phyloP scores from a whole-genome alignment of 2,329 filamentous ascomycete species.

The Rutstroemia sp. region DNA sequence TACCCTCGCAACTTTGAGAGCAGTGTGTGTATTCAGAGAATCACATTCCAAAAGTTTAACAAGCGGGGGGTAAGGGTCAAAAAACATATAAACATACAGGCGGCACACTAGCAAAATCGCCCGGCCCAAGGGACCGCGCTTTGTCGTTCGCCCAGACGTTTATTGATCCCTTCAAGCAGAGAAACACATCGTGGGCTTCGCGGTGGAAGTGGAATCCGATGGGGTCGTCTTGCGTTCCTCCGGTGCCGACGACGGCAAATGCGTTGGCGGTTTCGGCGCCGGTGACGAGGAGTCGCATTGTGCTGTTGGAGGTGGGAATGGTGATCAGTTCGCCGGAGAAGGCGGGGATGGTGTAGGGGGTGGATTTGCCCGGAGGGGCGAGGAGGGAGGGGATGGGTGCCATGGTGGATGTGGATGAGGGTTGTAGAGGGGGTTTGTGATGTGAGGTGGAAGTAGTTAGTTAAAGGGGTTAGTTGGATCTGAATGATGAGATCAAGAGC shows the following conservation, averaged over 20 bases:
- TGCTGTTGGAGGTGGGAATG: slow-evolving; percentile 22
- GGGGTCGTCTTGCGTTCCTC: slow-evolving; percentile 21
- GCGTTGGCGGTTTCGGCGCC: slow-evolving; percentile 25
- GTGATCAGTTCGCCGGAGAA: slow-evolving; percentile 23
- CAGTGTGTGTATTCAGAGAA: background rate
- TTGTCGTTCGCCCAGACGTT: slow-evolving; percentile 53
- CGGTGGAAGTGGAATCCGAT: slow-evolving; percentile 49
- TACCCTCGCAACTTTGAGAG: background rate
- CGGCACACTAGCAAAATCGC: slow-evolving; percentile 51
- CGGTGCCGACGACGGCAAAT: slow-evolving; percentile 22
- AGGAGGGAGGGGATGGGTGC: background rate
- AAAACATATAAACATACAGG: slow-evolving; percentile 33
- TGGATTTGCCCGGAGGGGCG: slow-evolving; percentile 1
- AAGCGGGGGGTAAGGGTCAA: background rate
- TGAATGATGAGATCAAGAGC: too few relatives aligned
- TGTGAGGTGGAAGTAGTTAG: background rate
- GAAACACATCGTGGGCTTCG: slow-evolving; percentile 50
- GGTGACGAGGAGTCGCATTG: slow-evolving; percentile 22
- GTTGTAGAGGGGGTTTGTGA: background rate
- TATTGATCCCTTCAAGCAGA: slow-evolving; percentile 46
- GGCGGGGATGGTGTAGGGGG: slow-evolving; percentile 17
- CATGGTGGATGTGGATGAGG: background rate
- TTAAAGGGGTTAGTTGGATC: too few relatives aligned
- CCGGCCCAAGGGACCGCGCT: slow-evolving; percentile 44
- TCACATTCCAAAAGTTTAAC: background rate